Evolutionary conservation across 176 grass and related monocot species (phyloP), one percentile per base, ranked within the genome.

Genomic region (Musa itinerans): DNA sequence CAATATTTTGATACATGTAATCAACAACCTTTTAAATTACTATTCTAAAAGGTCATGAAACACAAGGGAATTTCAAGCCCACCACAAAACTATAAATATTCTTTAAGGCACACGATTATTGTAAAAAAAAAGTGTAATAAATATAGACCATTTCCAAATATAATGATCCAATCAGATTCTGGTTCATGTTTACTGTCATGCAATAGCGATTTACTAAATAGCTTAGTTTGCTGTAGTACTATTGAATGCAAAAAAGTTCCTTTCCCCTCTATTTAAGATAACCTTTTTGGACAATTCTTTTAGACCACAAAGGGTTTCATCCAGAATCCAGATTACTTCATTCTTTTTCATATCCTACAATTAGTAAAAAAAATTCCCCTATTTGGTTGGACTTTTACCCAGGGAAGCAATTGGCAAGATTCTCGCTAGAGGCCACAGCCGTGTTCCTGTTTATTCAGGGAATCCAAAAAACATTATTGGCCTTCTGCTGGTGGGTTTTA

Each of bases 401-500:
- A 99, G 96, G 96, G 96, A 99, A 99, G 96, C 91, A 19, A 92
- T 99, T 83, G 96, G 96, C 10, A 99, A 99, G 90, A 99, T 99
- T 89, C 88, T 99, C 79, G 96, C 96, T 70, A 83, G 96, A 64
- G 96, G 96, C 23, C 96, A 99, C 62, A 99, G 96, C 63, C 96
- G 96, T 71, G 96, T 99, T 53, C 96, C 96, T 88, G 96, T 99
- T 73, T 95, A 99, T 81, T 99, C 86, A 7, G 91, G 96, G 78
- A 95, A 86, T 73, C 91, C 91, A 10, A 87, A 82, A 76, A 99
- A 99, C 58, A 91, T 99, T 68, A 95, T 99, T 75, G 96, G 96
- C 25, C 96, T 99, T 74, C 78, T 99, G 58, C 78, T 99, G 96
- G 96, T 99, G 81, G 64, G 83, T 86, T 72, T 63, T 55, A 81